A percentile compares a stretch with the other conserved stretches of the same genome.
Evolutionary conservation across 208 protist genomes (phyloP).

Genomic region (Leishmania tropica): DNA sequence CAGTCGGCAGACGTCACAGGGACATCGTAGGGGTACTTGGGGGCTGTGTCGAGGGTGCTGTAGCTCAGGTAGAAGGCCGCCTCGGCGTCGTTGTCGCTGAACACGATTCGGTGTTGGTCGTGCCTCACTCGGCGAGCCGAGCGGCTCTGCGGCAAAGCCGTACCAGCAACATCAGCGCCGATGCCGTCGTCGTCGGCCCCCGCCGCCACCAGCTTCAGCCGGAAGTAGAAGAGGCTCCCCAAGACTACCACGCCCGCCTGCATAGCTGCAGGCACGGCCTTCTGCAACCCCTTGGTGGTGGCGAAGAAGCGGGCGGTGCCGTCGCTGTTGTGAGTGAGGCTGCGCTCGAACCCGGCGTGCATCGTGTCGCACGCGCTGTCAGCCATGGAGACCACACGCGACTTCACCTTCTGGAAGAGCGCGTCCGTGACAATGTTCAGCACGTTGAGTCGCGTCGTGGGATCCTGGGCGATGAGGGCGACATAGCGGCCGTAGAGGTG

Average conservation of each 20-base stretch:
- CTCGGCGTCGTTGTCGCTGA: slow-evolving; percentile 56
- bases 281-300: slow-evolving; percentile 64
- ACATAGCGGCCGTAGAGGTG: slow-evolving; percentile 63
- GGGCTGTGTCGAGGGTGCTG: slow-evolving; percentile 41
- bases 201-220: slow-evolving; percentile 43
- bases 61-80: slow-evolving; percentile 62
- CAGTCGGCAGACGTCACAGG: slow-evolving; percentile 24
- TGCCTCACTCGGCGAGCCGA: slow-evolving; percentile 34
- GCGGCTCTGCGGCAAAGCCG: slow-evolving; percentile 12
- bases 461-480: slow-evolving; percentile 56
- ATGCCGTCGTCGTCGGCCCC: not conserved
- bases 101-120: slow-evolving; percentile 28
- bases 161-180: not conserved
- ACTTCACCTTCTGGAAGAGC: slow-evolving; percentile 56
- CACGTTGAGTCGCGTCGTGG: slow-evolving; percentile 48
- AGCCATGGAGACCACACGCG: slow-evolving; percentile 74
- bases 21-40: slow-evolving; percentile 52
- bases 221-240: slow-evolving; percentile 78
- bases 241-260: slow-evolving; percentile 72
- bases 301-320: slow-evolving; percentile 78
- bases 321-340: slow-evolving; percentile 68
- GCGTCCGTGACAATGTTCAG: slow-evolving; percentile 57
- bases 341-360: slow-evolving; percentile 75
- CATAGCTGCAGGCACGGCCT: slow-evolving; percentile 59
- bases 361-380: slow-evolving; percentile 75